Evolutionary conservation across 768 basidiomycete species (phyloP).

Genomic region (Phanerochaete sordida): DNA sequence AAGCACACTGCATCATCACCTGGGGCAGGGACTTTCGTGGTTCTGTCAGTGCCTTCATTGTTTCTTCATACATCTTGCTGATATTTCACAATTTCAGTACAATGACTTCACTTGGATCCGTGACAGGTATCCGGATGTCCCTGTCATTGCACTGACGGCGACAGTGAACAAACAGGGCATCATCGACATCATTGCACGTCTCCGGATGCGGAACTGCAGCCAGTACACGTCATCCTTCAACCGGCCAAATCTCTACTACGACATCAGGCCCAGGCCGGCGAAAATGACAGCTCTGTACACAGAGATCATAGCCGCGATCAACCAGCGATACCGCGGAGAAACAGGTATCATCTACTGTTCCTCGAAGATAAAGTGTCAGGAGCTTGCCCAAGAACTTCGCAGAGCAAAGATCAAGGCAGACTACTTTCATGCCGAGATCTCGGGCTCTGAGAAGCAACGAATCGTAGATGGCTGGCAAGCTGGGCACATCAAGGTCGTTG

Average conservation of each 20-base stretch:
- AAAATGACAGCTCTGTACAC: constrained; percentile 29
- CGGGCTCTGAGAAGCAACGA: constrained; percentile 52
- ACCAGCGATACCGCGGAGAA: constrained; percentile 47
- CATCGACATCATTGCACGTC: constrained; percentile 71
- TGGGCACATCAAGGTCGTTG: constrained; percentile 74
- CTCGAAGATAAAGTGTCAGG: constrained; percentile 72
- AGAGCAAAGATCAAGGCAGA: constrained; percentile 58
- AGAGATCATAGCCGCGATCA: constrained; percentile 70
- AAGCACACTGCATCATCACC: constrained; percentile 90
- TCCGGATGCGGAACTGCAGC: constrained; percentile 56
- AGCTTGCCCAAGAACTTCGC: constrained; percentile 65
- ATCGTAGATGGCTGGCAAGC: constrained; percentile 73
- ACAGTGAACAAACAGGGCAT: constrained; percentile 82
- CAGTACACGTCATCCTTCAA: constrained; percentile 86
- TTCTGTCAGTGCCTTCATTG: constrained; percentile 46
- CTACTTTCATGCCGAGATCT: constrained; percentile 87
- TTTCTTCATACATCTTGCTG: not conserved
- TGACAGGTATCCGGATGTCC: constrained; percentile 69
- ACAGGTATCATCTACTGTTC: constrained; percentile 87
- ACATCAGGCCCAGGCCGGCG: constrained; percentile 46
- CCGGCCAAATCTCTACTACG: constrained; percentile 85
- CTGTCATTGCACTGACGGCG: constrained; percentile 95
- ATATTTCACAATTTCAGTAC: constrained; percentile 45
- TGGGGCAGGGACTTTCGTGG: constrained; percentile 95
- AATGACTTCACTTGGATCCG: constrained; percentile 65